These are phyloP conservation scores for Coemansia sp. DNA, from an alignment of 192 early-diverging fungal genomes.

Conservation along the genomic window DNA sequence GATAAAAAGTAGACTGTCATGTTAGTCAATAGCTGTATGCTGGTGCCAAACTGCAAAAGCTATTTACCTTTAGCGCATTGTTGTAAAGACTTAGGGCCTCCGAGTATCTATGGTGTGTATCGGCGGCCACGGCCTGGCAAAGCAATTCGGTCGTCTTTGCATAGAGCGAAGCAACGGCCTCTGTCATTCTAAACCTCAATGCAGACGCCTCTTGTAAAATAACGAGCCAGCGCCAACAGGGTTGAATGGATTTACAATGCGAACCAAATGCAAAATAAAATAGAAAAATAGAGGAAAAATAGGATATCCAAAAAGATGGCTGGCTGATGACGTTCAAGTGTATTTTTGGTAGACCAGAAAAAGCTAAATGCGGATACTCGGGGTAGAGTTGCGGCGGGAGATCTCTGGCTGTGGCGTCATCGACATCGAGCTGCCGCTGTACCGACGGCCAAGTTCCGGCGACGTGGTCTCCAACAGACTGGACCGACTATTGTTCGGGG, in stretches of 20 bases:
- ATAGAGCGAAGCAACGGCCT: conserved; percentile 20
- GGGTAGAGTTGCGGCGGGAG: conserved; percentile 4
- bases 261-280: conserved; percentile 4
- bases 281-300: background rate
- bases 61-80: conserved; percentile 16
- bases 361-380: background rate
- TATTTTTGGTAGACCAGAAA: conserved; percentile 5
- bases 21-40: background rate
- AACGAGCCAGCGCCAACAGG: background rate
- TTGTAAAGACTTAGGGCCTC: conserved; percentile 34
- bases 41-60: background rate
- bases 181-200: conserved; percentile 15
- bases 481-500: background rate
- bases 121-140: conserved; percentile 39
- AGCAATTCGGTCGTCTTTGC: conserved; percentile 33
- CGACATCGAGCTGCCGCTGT: conserved; percentile 12
- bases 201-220: background rate
- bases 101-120: conserved; percentile 12
- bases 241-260: conserved; percentile 1
- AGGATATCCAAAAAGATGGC: no score
- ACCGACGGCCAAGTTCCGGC: conserved; percentile 6
- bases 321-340: background rate
- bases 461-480: background rate
- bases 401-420: background rate
- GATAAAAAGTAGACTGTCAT: background rate